Evolutionary conservation across 495 filamentous ascomycete genomes (phyloP).

Genomic region (Penicillium atrosanguineum): DNA sequence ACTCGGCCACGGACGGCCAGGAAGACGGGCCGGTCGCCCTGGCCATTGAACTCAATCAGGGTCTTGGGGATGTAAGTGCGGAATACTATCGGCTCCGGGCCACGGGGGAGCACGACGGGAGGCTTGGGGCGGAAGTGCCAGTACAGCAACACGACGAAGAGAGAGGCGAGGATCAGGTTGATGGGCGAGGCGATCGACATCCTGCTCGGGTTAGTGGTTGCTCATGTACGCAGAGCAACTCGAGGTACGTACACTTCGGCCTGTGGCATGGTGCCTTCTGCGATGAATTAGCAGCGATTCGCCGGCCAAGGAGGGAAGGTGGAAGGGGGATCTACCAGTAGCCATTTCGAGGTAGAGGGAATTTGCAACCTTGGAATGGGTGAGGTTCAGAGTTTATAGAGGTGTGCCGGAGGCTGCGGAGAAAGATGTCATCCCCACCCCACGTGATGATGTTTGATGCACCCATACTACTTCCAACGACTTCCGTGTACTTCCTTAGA

Average conservation of each 20-base stretch:
- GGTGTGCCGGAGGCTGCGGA: constrained; percentile 13
- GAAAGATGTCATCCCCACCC: constrained; percentile 18
- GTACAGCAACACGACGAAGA: constrained; percentile 70
- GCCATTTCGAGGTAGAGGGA: constrained; percentile 9
- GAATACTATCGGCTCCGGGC: constrained; percentile 78
- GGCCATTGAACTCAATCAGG: constrained; percentile 84
- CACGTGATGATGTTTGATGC: constrained; percentile 11
- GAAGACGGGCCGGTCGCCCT: constrained; percentile 69
- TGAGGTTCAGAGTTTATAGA: neutral
- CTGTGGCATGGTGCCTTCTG: constrained; percentile 14
- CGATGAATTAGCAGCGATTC: neutral
- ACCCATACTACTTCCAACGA: neutral
- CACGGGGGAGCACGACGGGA: constrained; percentile 59
- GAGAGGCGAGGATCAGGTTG: constrained; percentile 69
- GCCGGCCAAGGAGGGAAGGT: neutral
- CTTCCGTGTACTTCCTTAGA: neutral
- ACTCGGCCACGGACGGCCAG: constrained; percentile 80
- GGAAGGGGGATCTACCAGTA: neutral
- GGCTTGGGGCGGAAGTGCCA: constrained; percentile 61
- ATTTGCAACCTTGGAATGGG: neutral
- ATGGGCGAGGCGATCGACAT: constrained; percentile 70
- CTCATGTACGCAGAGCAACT: neutral
- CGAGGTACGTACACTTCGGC: constrained; percentile 23
- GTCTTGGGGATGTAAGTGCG: constrained; percentile 84
- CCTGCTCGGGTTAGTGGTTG: constrained; percentile 27